phyloP scores from a whole-genome alignment of 306 rosid genomes.

The Sicyos baderoa region DNA sequence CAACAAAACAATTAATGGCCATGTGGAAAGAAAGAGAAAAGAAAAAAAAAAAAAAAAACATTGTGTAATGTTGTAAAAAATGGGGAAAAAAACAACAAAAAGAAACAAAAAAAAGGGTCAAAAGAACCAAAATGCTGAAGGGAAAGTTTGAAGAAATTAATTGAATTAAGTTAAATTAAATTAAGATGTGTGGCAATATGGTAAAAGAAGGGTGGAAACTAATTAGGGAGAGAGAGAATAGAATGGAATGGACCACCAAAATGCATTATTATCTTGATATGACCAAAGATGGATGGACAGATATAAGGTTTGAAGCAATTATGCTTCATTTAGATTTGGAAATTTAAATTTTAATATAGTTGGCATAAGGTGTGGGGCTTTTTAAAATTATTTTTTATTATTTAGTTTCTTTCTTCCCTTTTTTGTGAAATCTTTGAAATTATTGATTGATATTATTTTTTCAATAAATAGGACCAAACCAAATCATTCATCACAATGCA shows the following conservation, averaged over 20 bases:
- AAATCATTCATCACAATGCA: neutral
- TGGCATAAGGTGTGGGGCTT: neutral
- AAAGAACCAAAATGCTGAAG: neutral
- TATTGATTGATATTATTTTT: neutral
- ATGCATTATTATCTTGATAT: constrained; percentile 7
- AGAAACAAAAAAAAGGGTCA: neutral
- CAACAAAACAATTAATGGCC: neutral
- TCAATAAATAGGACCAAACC: neutral
- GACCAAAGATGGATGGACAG: constrained; percentile 14
- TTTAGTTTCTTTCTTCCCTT: neutral
- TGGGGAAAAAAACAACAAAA: too few species aligned
- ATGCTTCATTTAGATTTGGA: constrained; percentile 14
- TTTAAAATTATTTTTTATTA: neutral
- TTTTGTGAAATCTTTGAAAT: neutral
- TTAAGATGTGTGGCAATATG: neutral
- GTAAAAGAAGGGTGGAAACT: constrained; percentile 10
- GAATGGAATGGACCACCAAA: constrained; percentile 16
- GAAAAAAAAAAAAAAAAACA: neutral
- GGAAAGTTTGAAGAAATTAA: neutral
- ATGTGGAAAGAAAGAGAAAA: neutral
- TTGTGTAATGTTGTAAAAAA: neutral
- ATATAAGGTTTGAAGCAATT: constrained; percentile 15
- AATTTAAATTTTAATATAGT: neutral
- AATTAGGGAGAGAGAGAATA: neutral
- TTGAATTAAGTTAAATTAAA: neutral